Conservation (phyloP, 495 filamentous ascomycete species). For the Halenospora varia region DNA sequence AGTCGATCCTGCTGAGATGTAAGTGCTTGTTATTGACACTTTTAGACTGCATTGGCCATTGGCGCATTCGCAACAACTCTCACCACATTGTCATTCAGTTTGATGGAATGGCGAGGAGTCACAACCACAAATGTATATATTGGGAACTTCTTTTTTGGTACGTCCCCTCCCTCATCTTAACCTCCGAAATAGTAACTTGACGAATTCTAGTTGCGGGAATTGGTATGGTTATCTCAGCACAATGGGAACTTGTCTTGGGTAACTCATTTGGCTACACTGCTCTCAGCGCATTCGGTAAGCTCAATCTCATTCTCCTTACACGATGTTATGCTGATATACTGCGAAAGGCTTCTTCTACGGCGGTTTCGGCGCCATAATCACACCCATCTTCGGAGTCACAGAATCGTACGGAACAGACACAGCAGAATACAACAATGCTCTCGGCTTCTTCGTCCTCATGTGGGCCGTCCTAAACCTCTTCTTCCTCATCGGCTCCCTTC, state of each 20-base stretch:
- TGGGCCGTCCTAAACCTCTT: slow-evolving; percentile 46
- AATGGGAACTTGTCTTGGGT: slow-evolving; percentile 47
- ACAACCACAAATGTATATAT: slow-evolving; percentile 43
- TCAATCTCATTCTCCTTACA: neutral
- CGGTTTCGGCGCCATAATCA: slow-evolving; percentile 36
- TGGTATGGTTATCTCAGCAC: slow-evolving; percentile 45
- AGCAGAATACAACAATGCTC: slow-evolving; percentile 40
- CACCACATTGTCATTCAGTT: slow-evolving; percentile 41
- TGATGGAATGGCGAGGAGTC: slow-evolving; percentile 48
- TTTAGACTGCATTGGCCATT: slow-evolving; percentile 41
- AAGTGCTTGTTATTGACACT: neutral
- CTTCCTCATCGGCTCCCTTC: slow-evolving; percentile 41
- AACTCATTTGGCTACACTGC: slow-evolving; percentile 50
- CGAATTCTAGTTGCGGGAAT: slow-evolving; percentile 26
- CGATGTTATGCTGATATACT: neutral
- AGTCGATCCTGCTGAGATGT: neutral
- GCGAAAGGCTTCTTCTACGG: slow-evolving; percentile 38
- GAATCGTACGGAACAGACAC: slow-evolving; percentile 35
- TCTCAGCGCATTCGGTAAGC: slow-evolving; percentile 37
- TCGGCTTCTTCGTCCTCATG: slow-evolving; percentile 42
- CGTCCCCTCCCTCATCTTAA: slow-evolving; percentile 10
- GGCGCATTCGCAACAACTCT: slow-evolving; percentile 48
- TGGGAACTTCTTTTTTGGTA: slow-evolving; percentile 47
- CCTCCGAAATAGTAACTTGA: neutral
- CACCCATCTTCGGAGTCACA: slow-evolving; percentile 37